Conservation (phyloP, 805 yeast species). For the Yarrowia bubula region DNA sequence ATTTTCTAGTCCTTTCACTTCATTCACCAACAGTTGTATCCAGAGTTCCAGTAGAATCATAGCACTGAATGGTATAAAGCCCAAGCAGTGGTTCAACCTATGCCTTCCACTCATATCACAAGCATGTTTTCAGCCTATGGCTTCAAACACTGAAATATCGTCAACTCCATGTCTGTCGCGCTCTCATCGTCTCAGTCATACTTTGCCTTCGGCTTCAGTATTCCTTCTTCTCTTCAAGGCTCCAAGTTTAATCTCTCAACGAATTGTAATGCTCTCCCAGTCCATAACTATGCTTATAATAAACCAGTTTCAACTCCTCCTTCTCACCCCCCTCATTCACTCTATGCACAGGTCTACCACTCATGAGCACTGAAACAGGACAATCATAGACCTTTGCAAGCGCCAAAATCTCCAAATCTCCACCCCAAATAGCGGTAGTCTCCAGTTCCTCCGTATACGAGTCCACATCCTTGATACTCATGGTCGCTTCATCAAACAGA, state of each 20-base stretch:
- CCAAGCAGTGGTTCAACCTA: too few species aligned
- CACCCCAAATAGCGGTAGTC: constrained; percentile 92
- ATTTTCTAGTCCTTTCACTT: too few species aligned
- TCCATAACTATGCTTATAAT: constrained; percentile 80
- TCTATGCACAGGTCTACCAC: constrained; percentile 65
- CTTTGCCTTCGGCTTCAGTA: too few species aligned
- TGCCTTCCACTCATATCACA: too few species aligned
- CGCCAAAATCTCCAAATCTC: constrained; percentile 87
- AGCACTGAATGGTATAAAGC: too few species aligned
- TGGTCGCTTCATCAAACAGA: constrained; percentile 73
- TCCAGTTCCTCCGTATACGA: constrained; percentile 68
- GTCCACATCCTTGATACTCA: constrained; percentile 60
- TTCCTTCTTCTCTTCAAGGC: too few species aligned
- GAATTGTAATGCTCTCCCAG: constrained; percentile 96
- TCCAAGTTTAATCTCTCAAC: constrained; percentile 37
- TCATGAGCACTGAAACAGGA: constrained; percentile 73
- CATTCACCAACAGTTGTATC: too few species aligned
- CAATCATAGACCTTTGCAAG: constrained; percentile 67
- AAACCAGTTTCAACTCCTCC: constrained; percentile 63
- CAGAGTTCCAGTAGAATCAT: too few species aligned
- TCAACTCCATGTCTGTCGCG: too few species aligned
- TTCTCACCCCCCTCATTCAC: constrained; percentile 59
- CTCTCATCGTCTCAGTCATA: background rate
- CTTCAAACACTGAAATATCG: too few species aligned
- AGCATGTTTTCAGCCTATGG: background rate